A percentile compares a stretch with the other conserved stretches of the same genome.
phyloP scores from a whole-genome alignment of 805 yeast genomes.

The Pichia nakasei region DNA sequence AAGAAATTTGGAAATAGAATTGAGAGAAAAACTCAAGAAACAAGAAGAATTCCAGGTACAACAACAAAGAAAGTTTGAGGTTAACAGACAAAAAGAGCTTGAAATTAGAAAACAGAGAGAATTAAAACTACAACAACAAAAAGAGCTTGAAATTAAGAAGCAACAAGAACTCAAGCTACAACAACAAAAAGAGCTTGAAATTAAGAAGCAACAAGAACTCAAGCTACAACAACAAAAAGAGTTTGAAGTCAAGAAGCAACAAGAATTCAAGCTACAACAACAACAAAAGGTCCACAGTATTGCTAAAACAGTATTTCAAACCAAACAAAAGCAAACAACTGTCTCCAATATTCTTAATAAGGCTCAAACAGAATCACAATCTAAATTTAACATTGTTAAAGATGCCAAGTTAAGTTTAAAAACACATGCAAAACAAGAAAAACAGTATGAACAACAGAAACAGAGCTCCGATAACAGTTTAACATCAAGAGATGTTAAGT shows the following conservation, averaged over 20 bases:
- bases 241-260: neutral
- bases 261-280: neutral
- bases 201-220: neutral
- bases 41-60: no score
- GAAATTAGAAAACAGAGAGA: neutral
- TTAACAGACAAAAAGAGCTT: no score
- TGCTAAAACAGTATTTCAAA: neutral
- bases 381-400: constrained; percentile 5
- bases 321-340: neutral
- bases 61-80: neutral
- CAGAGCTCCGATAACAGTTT: constrained; percentile 2
- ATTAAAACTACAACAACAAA: neutral
- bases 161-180: neutral
- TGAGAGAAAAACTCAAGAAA: no score
- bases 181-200: neutral
- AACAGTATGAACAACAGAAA: constrained; percentile 4
- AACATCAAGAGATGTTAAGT: constrained; percentile 13
- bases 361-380: neutral
- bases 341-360: neutral
- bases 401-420: constrained; percentile 10
- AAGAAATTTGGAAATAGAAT: no score
- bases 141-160: neutral
- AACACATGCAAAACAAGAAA: constrained; percentile 4
- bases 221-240: neutral
- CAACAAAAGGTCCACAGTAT: neutral